Evolutionary conservation across 23 red algal species (phyloP).

Genomic region (Gracilaria gracilis): DNA sequence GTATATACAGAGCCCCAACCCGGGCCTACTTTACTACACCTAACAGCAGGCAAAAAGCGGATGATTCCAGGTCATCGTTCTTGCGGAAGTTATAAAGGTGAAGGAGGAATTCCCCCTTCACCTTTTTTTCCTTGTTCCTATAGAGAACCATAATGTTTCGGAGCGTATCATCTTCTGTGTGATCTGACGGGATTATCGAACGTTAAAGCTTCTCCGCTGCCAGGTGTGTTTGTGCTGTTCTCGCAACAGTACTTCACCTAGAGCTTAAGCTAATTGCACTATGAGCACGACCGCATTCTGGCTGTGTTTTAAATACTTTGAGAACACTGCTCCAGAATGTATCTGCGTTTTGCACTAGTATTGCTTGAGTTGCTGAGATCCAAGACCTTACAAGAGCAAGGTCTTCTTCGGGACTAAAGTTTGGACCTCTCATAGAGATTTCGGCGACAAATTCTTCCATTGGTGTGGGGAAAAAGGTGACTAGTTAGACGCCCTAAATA

Average conservation of each 20-base stretch:
- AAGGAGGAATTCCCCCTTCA: not conserved
- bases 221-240: conserved; percentile 8
- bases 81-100: too few species aligned
- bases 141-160: conserved; percentile 39
- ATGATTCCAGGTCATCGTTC: not conserved
- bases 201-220: conserved; percentile 40
- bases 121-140: conserved; percentile 15
- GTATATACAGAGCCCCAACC: too few species aligned
- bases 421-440: too few species aligned
- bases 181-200: conserved; percentile 16
- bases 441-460: too few species aligned
- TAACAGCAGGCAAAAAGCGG: not conserved
- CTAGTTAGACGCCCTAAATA: too few species aligned
- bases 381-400: conserved; percentile 10
- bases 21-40: too few species aligned
- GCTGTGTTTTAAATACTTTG: not conserved
- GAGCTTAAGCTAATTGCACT: not conserved
- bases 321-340: conserved; percentile 16
- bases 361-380: not conserved
- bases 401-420: conserved; percentile 35
- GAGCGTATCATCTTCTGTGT: conserved; percentile 19
- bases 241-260: not conserved
- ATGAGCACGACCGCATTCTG: not conserved
- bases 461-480: too few species aligned
- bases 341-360: conserved; percentile 30